Evolutionary conservation across 2,329 filamentous ascomycete genomes (phyloP).

Genomic region (Calonectria hongkongensis): DNA sequence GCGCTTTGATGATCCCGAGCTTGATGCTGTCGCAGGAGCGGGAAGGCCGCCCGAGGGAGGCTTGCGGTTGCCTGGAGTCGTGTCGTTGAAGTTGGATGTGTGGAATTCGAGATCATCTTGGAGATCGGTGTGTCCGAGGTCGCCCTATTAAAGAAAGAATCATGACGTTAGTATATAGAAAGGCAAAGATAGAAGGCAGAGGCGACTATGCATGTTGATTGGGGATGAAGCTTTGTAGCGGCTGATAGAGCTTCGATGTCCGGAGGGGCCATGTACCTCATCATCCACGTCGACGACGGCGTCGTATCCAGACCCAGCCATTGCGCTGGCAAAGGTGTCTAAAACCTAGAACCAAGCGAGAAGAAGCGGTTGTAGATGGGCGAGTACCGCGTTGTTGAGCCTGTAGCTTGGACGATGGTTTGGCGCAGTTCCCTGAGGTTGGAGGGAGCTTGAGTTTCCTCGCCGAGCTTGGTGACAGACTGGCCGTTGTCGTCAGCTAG

Average conservation of each 20-base stretch:
- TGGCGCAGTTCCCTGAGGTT: constrained; percentile 30
- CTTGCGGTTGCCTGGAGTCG: constrained; percentile 70
- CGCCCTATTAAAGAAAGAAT: constrained; percentile 77
- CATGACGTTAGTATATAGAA: constrained; percentile 41
- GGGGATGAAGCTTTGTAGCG: constrained; percentile 30
- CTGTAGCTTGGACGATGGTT: background rate
- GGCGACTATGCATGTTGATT: background rate
- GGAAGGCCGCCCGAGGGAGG: constrained; percentile 71
- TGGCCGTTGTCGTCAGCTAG: constrained; percentile 59
- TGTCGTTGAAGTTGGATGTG: constrained; percentile 87
- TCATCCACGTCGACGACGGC: constrained; percentile 98
- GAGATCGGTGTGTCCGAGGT: constrained; percentile 97
- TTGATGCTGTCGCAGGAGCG: constrained; percentile 72
- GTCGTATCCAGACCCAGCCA: constrained; percentile 94
- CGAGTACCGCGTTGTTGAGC: background rate
- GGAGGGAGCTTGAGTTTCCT: constrained; percentile 43
- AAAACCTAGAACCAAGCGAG: background rate
- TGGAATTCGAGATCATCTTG: constrained; percentile 99
- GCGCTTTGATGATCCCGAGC: constrained; percentile 78
- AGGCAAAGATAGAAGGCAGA: background rate
- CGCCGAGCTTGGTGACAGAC: constrained; percentile 52
- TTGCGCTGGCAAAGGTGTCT: constrained; percentile 61
- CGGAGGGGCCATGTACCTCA: constrained; percentile 76
- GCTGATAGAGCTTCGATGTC: constrained; percentile 41
- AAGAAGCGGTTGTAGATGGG: background rate